A percentile compares a stretch with the other conserved stretches of the same genome.
phyloP scores from a whole-genome alignment of 2,329 filamentous ascomycete genomes.

The Hymenoscyphus linearis region DNA sequence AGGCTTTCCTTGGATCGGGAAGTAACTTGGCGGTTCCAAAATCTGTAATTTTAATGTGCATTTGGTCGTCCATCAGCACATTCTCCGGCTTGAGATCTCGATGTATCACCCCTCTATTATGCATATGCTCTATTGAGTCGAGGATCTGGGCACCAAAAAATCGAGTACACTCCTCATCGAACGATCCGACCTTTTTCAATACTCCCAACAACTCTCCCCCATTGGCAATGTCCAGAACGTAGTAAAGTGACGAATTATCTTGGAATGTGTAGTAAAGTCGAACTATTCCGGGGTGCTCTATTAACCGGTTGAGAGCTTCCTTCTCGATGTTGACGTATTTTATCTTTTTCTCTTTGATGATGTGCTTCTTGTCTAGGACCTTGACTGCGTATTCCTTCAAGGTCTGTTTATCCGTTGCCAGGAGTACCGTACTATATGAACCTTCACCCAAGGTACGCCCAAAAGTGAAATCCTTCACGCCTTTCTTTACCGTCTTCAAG shows the following conservation, averaged over 20 bases:
- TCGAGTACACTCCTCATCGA: slow-evolving; percentile 87
- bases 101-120: slow-evolving; percentile 91
- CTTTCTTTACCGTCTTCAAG: slow-evolving; percentile 85
- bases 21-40: slow-evolving; percentile 97
- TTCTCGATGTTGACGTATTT: slow-evolving; percentile 99
- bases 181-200: slow-evolving; percentile 88
- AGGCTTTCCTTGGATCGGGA: slow-evolving; percentile 45
- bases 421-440: slow-evolving; percentile 93
- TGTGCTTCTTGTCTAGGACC: slow-evolving; percentile 95
- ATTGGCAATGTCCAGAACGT: slow-evolving; percentile 88
- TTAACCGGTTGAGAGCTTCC: slow-evolving; percentile 91
- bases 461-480: slow-evolving; percentile 94
- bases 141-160: slow-evolving; percentile 97
- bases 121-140: slow-evolving; percentile 97
- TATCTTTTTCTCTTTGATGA: slow-evolving; percentile 99
- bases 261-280: slow-evolving; percentile 98
- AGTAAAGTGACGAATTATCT: slow-evolving; percentile 92
- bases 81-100: slow-evolving; percentile 97
- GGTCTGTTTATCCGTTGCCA: slow-evolving; percentile 89
- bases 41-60: slow-evolving; percentile 98
- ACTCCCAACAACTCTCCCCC: slow-evolving; percentile 89
- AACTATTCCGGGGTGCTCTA: slow-evolving; percentile 93
- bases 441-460: slow-evolving; percentile 87
- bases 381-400: slow-evolving; percentile 97
- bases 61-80: slow-evolving; percentile 86